phyloP scores from a whole-genome alignment of 1,139 yeast species.

The Protomyces pachydermus region DNA sequence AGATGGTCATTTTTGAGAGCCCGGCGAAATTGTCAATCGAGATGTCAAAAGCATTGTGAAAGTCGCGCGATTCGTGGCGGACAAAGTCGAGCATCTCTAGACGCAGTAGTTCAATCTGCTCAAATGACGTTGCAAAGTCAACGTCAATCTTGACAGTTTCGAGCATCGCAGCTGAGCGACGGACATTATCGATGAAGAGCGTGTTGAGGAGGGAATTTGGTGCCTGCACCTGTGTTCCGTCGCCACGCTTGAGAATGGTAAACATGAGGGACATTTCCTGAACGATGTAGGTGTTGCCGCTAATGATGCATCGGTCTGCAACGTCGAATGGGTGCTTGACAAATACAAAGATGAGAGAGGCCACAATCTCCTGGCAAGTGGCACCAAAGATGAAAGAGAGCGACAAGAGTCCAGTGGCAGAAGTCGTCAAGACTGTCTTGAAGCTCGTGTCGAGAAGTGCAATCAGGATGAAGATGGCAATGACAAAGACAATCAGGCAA shows the following conservation, averaged over 20 bases:
- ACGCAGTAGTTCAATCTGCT: constrained; percentile 39
- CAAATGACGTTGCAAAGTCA: constrained; percentile 39
- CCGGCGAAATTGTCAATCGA: constrained; percentile 40
- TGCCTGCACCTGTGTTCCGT: constrained; percentile 40
- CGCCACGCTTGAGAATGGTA: constrained; percentile 40
- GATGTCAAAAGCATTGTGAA: constrained; percentile 38
- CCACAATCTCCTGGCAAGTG: constrained; percentile 43
- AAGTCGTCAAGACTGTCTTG: constrained; percentile 43
- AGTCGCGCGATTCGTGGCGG: constrained; percentile 41
- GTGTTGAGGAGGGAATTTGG: constrained; percentile 43
- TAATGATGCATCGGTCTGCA: constrained; percentile 43
- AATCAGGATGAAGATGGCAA: constrained; percentile 41
- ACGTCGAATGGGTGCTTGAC: constrained; percentile 46
- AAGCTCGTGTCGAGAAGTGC: constrained; percentile 45
- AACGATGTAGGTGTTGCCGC: constrained; percentile 36
- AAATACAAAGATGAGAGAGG: constrained; percentile 43
- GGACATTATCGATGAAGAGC: constrained; percentile 42
- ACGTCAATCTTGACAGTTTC: constrained; percentile 31
- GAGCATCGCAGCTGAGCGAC: constrained; percentile 41
- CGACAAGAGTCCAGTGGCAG: constrained; percentile 43
- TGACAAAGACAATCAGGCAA: constrained; percentile 39
- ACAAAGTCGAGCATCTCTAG: constrained; percentile 38
- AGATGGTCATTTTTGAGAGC: constrained; percentile 39
- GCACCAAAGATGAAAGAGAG: constrained; percentile 43
- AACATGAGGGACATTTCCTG: constrained; percentile 41